Evolutionary conservation across 2,329 filamentous ascomycete genomes (phyloP).

Genomic region (Ophiostoma sp.): DNA sequence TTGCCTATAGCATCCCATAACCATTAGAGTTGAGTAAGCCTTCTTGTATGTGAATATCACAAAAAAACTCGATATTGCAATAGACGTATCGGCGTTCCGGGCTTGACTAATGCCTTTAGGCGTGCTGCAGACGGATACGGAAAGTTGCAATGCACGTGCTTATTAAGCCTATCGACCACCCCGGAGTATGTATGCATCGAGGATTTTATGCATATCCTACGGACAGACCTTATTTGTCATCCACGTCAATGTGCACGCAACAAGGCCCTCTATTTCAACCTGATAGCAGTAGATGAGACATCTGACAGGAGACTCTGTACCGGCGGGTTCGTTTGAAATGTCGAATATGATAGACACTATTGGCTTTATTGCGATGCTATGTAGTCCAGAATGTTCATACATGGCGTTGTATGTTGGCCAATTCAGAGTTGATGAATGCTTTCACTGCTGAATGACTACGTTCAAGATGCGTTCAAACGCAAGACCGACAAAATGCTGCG

Average conservation of each 20-base stretch:
- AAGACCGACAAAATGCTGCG: too few species aligned
- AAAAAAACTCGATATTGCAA: too few species aligned
- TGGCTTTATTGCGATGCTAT: not conserved
- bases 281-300: not conserved
- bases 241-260: not conserved
- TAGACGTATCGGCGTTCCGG: not conserved
- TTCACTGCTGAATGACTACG: too few species aligned
- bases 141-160: not conserved
- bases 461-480: too few species aligned
- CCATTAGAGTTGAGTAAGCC: too few species aligned
- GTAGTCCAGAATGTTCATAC: not conserved
- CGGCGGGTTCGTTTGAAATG: not conserved
- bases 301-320: not conserved
- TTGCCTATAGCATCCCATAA: too few species aligned
- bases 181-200: not conserved
- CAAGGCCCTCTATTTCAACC: not conserved
- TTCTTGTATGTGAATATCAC: too few species aligned
- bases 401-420: too few species aligned
- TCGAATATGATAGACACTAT: not conserved
- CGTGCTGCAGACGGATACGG: not conserved
- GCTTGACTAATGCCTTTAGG: not conserved
- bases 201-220: conserved; percentile 1
- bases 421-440: too few species aligned
- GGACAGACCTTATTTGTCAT: not conserved
- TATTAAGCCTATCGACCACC: not conserved